phyloP scores from a whole-genome alignment of 805 yeast species.

The Blastobotrys mokoenaii region DNA sequence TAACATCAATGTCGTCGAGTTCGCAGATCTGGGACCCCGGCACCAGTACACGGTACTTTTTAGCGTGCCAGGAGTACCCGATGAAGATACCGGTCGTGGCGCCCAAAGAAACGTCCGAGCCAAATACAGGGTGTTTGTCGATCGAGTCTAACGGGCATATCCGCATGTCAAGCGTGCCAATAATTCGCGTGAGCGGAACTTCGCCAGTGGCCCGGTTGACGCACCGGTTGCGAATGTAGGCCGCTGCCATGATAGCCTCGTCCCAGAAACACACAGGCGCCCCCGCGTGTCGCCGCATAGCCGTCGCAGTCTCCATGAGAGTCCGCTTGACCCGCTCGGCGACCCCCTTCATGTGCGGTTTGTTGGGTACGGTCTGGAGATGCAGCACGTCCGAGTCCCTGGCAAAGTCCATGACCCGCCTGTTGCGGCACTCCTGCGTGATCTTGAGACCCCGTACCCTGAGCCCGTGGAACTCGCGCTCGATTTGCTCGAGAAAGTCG shows the following conservation, averaged over 20 bases:
- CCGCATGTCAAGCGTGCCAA: neutral
- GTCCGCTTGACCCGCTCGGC: neutral
- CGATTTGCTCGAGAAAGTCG: neutral
- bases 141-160: too few relatives aligned
- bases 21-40: too few relatives aligned
- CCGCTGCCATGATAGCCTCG: neutral
- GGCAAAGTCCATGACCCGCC: neutral
- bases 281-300: neutral
- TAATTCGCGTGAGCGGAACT: neutral
- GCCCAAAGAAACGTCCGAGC: too few relatives aligned
- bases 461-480: neutral
- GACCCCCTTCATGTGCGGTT: neutral
- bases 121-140: too few relatives aligned
- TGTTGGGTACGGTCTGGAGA: constrained; percentile 1
- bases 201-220: neutral
- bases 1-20: too few relatives aligned
- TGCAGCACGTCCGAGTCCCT: constrained; percentile 1
- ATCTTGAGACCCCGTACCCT: neutral
- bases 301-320: neutral
- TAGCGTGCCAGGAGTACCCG: too few relatives aligned
- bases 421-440: constrained; percentile 1
- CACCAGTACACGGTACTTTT: too few relatives aligned
- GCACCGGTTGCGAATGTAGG: neutral
- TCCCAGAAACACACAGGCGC: constrained; percentile 1
- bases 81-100: too few relatives aligned